Conservation (phyloP, 306 rosid species). For the Quercus robur region DNA sequence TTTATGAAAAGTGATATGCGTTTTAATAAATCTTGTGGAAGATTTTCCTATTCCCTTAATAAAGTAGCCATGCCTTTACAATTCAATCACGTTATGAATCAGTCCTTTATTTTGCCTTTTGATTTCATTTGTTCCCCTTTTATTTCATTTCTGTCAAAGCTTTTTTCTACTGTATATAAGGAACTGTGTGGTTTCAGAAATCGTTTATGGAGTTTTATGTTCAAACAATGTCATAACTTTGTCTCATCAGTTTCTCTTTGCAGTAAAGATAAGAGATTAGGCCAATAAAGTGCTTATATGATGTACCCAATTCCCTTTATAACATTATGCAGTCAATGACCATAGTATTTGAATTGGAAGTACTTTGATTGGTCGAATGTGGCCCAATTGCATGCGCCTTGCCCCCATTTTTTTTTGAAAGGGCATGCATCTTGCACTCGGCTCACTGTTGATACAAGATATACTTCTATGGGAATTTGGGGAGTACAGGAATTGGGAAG, state of each 20-base stretch:
- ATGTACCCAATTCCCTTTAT: not conserved
- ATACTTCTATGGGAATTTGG: too few relatives aligned
- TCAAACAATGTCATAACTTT: not conserved
- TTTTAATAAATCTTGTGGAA: not conserved
- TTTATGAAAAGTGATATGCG: conserved; percentile 5
- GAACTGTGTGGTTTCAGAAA: too few relatives aligned
- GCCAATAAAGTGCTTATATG: not conserved
- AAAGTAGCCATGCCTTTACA: conserved; percentile 31
- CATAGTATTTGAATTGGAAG: too few relatives aligned
- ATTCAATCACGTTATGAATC: conserved; percentile 41
- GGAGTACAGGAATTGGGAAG: too few relatives aligned
- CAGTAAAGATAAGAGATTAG: not conserved
- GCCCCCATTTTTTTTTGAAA: too few relatives aligned
- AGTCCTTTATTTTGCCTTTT: conserved; percentile 18
- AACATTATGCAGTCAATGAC: not conserved
- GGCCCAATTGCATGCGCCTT: too few relatives aligned
- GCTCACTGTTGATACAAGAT: too few relatives aligned
- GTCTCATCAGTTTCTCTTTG: not conserved
- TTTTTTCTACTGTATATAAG: not conserved
- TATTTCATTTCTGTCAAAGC: too few relatives aligned
- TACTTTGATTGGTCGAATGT: too few relatives aligned
- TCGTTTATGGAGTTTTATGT: not conserved
- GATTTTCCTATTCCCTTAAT: not conserved
- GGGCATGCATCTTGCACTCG: too few relatives aligned
- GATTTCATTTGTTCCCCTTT: not conserved